phyloP scores from a whole-genome alignment of 768 basidiomycete species.

The Phlebiopsis flavidoalba region DNA sequence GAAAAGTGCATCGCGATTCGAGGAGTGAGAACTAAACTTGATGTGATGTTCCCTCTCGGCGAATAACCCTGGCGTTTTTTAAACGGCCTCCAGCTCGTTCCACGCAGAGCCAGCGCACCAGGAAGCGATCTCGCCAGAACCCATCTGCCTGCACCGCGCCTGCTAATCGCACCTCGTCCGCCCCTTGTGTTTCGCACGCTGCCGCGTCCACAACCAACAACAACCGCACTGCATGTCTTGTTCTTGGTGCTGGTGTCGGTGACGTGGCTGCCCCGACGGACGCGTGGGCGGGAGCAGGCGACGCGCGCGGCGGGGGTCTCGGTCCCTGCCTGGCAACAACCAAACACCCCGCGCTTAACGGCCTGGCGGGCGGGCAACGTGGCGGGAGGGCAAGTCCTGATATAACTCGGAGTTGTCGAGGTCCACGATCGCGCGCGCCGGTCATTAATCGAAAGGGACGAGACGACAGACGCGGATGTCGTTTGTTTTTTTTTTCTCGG shows the following conservation, averaged over 20 bases:
- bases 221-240: not conserved
- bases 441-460: slow-evolving; percentile 1
- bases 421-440: not conserved
- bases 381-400: not conserved
- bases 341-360: not conserved
- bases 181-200: not conserved
- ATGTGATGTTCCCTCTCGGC: not conserved
- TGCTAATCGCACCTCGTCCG: not conserved
- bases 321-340: too few species aligned
- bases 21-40: not conserved
- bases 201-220: not conserved
- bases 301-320: too few species aligned
- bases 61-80: not conserved
- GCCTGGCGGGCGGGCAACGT: not conserved
- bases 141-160: not conserved
- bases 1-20: not conserved
- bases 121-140: not conserved
- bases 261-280: too few species aligned
- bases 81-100: slow-evolving; percentile 2
- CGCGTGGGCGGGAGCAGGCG: too few species aligned
- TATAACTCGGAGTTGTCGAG: not conserved
- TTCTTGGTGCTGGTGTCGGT: too few species aligned
- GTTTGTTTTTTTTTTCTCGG: not conserved
- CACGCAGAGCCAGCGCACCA: slow-evolving; percentile 3
- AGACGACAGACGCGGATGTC: not conserved